Conservation (phyloP, 2,329 filamentous ascomycete genomes). For the Trichoderma guizhouense region DNA sequence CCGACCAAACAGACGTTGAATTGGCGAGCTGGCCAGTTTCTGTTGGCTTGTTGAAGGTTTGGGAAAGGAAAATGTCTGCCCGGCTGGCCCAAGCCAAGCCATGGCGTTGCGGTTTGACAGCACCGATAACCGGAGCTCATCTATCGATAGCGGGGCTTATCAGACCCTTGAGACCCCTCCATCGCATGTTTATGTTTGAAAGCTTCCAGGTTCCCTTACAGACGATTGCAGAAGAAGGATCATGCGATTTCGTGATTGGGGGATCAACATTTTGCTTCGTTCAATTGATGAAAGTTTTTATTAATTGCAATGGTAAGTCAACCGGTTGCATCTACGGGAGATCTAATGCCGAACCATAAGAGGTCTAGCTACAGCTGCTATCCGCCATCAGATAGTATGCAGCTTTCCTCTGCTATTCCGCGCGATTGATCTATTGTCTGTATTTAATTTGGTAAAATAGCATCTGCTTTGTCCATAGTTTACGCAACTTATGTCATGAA, state of each 20-base stretch:
- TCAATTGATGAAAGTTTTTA: neutral
- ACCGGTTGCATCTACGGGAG: neutral
- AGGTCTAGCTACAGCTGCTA: neutral
- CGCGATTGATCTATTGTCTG: neutral
- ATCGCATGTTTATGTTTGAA: neutral
- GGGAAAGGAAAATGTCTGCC: neutral
- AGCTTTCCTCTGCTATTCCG: neutral
- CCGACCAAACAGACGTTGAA: neutral
- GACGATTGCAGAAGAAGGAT: neutral
- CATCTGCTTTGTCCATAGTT: neutral
- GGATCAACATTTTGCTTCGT: neutral
- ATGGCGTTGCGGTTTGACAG: neutral
- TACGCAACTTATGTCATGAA: neutral
- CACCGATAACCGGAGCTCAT: constrained; percentile 8
- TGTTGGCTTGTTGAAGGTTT: neutral
- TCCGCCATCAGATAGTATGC: neutral
- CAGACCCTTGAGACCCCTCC: neutral
- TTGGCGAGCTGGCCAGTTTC: neutral
- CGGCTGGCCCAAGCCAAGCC: neutral
- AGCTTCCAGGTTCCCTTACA: neutral
- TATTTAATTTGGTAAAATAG: neutral
- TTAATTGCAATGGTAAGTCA: neutral
- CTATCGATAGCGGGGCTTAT: constrained; percentile 1
- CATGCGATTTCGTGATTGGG: neutral
- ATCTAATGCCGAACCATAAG: neutral